Conservation (phyloP, 352 stramenopile species). For the Plasmopara halstedii region DNA sequence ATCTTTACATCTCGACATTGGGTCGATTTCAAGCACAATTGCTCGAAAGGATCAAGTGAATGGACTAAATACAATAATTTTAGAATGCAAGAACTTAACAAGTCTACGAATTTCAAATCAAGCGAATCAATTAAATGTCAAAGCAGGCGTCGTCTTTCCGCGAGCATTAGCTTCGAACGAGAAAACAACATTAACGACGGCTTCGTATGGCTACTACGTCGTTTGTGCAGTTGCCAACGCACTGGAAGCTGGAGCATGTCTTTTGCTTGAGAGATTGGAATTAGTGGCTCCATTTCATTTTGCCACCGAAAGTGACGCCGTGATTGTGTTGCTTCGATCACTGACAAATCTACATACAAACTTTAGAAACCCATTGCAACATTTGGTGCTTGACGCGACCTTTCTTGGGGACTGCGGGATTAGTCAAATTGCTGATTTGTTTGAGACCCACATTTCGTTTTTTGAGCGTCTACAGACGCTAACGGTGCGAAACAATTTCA, state of each 20-base stretch:
- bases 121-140: slow-evolving; percentile 27
- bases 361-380: slow-evolving; percentile 8
- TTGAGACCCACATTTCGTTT: slow-evolving; percentile 12
- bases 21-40: not conserved
- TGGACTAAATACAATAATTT: slow-evolving; percentile 21
- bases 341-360: slow-evolving; percentile 8
- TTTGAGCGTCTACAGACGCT: slow-evolving; percentile 34
- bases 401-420: slow-evolving; percentile 49
- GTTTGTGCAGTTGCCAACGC: slow-evolving; percentile 31
- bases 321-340: slow-evolving; percentile 27
- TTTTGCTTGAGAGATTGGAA: slow-evolving; percentile 30
- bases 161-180: slow-evolving; percentile 15
- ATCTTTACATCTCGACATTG: slow-evolving; percentile 36
- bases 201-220: slow-evolving; percentile 34
- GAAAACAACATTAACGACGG: slow-evolving; percentile 10
- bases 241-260: slow-evolving; percentile 29
- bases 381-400: slow-evolving; percentile 48
- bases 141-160: slow-evolving; percentile 32
- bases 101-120: slow-evolving; percentile 45
- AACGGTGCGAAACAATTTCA: slow-evolving; percentile 51
- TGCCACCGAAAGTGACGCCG: slow-evolving; percentile 43
- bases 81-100: slow-evolving; percentile 33
- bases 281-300: slow-evolving; percentile 54
- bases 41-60: slow-evolving; percentile 7
- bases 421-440: slow-evolving; percentile 24